Conservation (phyloP, 2,329 filamentous ascomycete genomes). For the Talaromyces rugulosus region DNA sequence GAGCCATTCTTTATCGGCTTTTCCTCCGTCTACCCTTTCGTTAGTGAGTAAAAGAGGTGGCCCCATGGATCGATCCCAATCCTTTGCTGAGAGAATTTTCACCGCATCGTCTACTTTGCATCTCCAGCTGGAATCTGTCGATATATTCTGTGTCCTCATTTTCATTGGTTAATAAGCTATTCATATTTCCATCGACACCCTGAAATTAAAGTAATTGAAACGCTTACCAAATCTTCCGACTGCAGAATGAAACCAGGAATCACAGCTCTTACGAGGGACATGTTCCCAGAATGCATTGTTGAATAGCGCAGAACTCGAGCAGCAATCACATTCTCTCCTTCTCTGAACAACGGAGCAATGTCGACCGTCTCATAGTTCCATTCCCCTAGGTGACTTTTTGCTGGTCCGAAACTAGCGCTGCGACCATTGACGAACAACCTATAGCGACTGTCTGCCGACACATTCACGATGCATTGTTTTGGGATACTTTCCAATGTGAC, state of each 20-base stretch:
- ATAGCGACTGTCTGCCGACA: conserved; percentile 19
- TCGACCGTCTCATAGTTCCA: conserved; percentile 24
- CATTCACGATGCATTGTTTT: not conserved
- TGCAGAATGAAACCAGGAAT: conserved; percentile 21
- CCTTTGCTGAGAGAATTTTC: conserved; percentile 15
- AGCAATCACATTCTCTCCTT: conserved; percentile 17
- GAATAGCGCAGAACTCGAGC: conserved; percentile 20
- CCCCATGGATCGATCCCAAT: conserved; percentile 22
- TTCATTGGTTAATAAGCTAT: not conserved
- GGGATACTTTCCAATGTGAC: not conserved
- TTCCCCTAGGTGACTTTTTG: conserved; percentile 16
- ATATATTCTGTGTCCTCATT: not conserved
- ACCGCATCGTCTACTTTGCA: conserved; percentile 13
- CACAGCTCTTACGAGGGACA: conserved; percentile 19
- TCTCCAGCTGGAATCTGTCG: not conserved
- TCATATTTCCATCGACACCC: no score
- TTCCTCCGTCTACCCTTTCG: conserved; percentile 16
- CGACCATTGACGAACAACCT: conserved; percentile 18
- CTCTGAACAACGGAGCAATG: conserved; percentile 15
- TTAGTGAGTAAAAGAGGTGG: conserved; percentile 22
- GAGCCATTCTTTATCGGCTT: conserved; percentile 14
- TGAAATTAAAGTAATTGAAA: not conserved
- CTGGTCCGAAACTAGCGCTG: conserved; percentile 18
- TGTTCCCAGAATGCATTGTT: conserved; percentile 16
- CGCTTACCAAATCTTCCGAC: conserved; percentile 15